phyloP scores from a whole-genome alignment of 331 rosid species.

The Rosa hybrid region DNA sequence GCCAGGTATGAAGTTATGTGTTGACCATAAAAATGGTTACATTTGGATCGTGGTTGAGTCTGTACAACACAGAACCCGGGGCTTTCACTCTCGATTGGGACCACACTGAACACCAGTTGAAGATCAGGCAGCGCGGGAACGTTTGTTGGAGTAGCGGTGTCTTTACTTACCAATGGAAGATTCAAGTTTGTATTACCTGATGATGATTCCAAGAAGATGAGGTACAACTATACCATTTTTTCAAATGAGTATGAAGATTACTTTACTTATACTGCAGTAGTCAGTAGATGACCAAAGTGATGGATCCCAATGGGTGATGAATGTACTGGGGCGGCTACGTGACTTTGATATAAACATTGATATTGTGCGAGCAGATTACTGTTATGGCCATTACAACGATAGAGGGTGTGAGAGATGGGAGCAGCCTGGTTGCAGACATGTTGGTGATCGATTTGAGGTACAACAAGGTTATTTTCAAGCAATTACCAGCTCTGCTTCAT shows the following conservation, averaged over 20 bases:
- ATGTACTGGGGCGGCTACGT: not conserved
- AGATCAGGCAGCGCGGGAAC: not conserved
- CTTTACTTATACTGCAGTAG: not conserved
- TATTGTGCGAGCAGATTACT: not conserved
- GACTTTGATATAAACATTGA: not conserved
- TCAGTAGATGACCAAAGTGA: not conserved
- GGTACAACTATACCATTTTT: not conserved
- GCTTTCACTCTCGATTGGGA: constrained; percentile 10
- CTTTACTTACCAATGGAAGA: not conserved
- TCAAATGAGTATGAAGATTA: constrained; percentile 13
- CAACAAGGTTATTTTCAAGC: too few relatives aligned
- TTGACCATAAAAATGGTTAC: not conserved
- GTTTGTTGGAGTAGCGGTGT: not conserved
- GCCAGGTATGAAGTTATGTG: constrained; percentile 3
- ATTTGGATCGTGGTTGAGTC: not conserved
- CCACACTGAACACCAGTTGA: not conserved
- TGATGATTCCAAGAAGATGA: not conserved
- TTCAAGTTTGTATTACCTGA: not conserved
- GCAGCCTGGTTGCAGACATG: not conserved
- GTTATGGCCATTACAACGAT: constrained; percentile 5
- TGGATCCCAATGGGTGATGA: not conserved
- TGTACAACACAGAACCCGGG: not conserved
- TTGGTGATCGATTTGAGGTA: too few relatives aligned
- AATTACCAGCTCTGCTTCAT: too few relatives aligned
- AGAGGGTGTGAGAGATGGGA: constrained; percentile 1